phyloP scores from a whole-genome alignment of 306 rosid species.

The Inga oerstediana region DNA sequence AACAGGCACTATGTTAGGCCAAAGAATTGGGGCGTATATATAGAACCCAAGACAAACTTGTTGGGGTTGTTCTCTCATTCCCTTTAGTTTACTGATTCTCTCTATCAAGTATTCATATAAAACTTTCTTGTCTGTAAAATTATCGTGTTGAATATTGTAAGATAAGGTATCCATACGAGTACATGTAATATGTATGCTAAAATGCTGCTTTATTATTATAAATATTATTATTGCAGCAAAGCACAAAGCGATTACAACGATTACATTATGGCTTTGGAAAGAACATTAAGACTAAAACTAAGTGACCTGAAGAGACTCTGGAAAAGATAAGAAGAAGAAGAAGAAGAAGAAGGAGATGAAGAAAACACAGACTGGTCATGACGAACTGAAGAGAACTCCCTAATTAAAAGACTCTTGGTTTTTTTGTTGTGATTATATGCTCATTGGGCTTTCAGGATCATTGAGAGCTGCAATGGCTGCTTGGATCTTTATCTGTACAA shows the following conservation, averaged over 20 bases:
- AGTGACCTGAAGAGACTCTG: neutral
- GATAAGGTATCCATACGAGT: too few relatives aligned
- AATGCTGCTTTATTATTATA: too few relatives aligned
- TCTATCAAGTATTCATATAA: neutral
- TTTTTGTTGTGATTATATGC: conserved; percentile 40
- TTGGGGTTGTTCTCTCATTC: neutral
- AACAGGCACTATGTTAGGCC: too few relatives aligned
- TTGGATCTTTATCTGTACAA: conserved; percentile 57
- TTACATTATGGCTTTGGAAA: neutral
- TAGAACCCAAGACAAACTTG: too few relatives aligned
- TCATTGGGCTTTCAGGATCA: conserved; percentile 70
- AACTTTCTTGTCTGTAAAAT: neutral
- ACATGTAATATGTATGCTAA: too few relatives aligned
- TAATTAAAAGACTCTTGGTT: neutral
- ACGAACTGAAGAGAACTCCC: neutral
- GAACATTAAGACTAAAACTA: neutral
- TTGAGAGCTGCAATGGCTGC: conserved; percentile 71
- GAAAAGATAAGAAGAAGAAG: neutral
- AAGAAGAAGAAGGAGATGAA: neutral
- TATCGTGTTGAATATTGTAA: too few relatives aligned
- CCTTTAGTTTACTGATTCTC: neutral
- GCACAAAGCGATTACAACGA: neutral
- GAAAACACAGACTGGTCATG: neutral
- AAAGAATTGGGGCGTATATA: too few relatives aligned
- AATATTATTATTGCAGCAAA: neutral